Percentiles rank a stretch among this genome's conserved stretches.
phyloP scores from a whole-genome alignment of 257 asterid genomes.

The Apocynum venetum region DNA sequence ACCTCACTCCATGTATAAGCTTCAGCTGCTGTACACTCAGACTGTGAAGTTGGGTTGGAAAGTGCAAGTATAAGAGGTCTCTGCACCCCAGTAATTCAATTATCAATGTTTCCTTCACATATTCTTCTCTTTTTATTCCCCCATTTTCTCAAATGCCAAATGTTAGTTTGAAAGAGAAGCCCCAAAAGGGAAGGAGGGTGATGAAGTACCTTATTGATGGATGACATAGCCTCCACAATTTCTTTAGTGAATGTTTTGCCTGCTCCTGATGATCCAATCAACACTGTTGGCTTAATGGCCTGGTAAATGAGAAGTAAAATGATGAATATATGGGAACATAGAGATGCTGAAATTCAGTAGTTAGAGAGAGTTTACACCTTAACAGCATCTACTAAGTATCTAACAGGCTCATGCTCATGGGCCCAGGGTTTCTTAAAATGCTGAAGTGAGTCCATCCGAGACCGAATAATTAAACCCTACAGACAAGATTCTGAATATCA shows the following conservation, averaged over 20 bases:
- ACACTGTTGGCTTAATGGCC: constrained; percentile 80
- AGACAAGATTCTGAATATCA: constrained; percentile 6
- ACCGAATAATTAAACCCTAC: constrained; percentile 72
- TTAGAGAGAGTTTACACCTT: constrained; percentile 41
- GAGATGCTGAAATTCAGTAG: neutral
- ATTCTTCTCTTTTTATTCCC: neutral
- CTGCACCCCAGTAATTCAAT: constrained; percentile 35
- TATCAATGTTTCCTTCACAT: neutral
- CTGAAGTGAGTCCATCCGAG: constrained; percentile 74
- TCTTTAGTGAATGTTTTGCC: constrained; percentile 88
- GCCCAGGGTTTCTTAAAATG: constrained; percentile 92
- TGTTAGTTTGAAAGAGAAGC: neutral
- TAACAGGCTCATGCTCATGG: constrained; percentile 70
- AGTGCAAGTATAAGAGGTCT: constrained; percentile 83
- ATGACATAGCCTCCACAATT: constrained; percentile 70
- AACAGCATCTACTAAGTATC: constrained; percentile 63
- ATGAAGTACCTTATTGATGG: constrained; percentile 55
- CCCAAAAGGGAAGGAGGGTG: neutral
- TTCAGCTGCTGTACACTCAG: constrained; percentile 91
- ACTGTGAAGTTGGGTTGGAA: constrained; percentile 93
- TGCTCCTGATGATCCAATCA: constrained; percentile 94
- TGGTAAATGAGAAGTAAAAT: constrained; percentile 28
- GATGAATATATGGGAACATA: neutral
- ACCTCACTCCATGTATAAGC: constrained; percentile 92
- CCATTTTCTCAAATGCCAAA: neutral